phyloP scores from a whole-genome alignment of 2,329 filamentous ascomycete genomes.

The Helminthosporium solani region DNA sequence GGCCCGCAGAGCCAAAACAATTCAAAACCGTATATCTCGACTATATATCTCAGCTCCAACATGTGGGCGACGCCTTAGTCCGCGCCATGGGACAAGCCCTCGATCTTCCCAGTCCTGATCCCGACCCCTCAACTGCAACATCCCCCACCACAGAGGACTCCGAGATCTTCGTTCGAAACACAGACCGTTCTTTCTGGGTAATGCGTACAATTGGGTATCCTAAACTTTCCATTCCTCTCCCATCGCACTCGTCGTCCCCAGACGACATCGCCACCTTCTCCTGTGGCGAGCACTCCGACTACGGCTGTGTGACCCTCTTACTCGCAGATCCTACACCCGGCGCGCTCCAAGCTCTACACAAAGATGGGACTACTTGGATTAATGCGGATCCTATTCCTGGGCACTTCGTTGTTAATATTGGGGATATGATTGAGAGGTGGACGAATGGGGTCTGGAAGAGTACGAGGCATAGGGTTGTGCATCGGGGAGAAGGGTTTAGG shows the following conservation, averaged over 20 bases:
- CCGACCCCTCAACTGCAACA: not conserved
- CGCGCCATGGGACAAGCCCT: constrained; percentile 44
- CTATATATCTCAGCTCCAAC: constrained; percentile 30
- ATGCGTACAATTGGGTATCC: constrained; percentile 46
- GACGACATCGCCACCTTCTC: constrained; percentile 26
- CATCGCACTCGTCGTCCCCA: too few species aligned
- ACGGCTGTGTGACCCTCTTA: constrained; percentile 51
- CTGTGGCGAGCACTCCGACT: constrained; percentile 49
- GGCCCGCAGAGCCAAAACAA: constrained; percentile 39
- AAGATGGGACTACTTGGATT: constrained; percentile 46
- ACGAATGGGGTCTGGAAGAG: constrained; percentile 47
- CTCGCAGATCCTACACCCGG: constrained; percentile 47
- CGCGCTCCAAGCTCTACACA: constrained; percentile 47
- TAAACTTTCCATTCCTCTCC: constrained; percentile 26
- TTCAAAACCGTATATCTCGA: constrained; percentile 33
- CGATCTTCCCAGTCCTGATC: constrained; percentile 15
- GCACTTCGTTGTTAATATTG: constrained; percentile 52
- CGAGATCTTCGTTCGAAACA: constrained; percentile 35
- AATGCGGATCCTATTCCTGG: constrained; percentile 47
- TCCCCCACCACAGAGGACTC: constrained; percentile 21
- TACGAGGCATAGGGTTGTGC: constrained; percentile 50
- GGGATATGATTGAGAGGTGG: constrained; percentile 52
- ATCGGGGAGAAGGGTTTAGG: constrained; percentile 41
- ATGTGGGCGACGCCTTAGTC: constrained; percentile 37
- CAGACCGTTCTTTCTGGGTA: constrained; percentile 42